phyloP scores from a whole-genome alignment of 768 basidiomycete genomes.

The Hypholoma sublateritium region DNA sequence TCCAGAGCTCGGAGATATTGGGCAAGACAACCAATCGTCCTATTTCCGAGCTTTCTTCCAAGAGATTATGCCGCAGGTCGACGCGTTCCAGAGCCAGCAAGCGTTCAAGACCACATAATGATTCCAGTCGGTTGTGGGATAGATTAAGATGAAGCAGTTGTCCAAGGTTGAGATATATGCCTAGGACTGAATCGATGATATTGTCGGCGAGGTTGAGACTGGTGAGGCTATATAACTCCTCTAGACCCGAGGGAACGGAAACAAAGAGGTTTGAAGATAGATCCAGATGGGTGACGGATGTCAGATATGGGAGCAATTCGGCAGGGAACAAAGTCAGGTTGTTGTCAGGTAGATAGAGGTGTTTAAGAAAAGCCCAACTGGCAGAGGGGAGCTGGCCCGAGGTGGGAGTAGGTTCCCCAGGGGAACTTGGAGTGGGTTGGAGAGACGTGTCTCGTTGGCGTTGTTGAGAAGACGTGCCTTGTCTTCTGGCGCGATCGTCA shows the following conservation, averaged over 20 bases:
- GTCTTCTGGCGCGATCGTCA: constrained; percentile 70
- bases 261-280: constrained; percentile 90
- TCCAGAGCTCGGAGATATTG: constrained; percentile 76
- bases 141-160: constrained; percentile 79
- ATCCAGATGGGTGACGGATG: constrained; percentile 79
- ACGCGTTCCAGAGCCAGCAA: constrained; percentile 80
- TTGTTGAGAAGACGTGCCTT: constrained; percentile 50
- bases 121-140: constrained; percentile 84
- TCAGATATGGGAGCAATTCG: constrained; percentile 62
- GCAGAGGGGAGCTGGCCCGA: constrained; percentile 46
- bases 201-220: constrained; percentile 97
- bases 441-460: constrained; percentile 41
- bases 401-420: constrained; percentile 24
- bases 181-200: constrained; percentile 94
- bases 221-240: constrained; percentile 71
- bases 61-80: constrained; percentile 76
- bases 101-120: constrained; percentile 94
- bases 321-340: constrained; percentile 78
- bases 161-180: constrained; percentile 81
- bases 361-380: constrained; percentile 76
- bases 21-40: constrained; percentile 80
- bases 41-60: constrained; percentile 84
- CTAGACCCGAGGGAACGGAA: constrained; percentile 79
- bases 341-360: constrained; percentile 80
- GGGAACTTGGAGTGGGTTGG: constrained; percentile 18